These are phyloP conservation scores for Fusarium sp. DNA, from an alignment of 2,329 filamentous ascomycete species.

Conservation along the genomic window DNA sequence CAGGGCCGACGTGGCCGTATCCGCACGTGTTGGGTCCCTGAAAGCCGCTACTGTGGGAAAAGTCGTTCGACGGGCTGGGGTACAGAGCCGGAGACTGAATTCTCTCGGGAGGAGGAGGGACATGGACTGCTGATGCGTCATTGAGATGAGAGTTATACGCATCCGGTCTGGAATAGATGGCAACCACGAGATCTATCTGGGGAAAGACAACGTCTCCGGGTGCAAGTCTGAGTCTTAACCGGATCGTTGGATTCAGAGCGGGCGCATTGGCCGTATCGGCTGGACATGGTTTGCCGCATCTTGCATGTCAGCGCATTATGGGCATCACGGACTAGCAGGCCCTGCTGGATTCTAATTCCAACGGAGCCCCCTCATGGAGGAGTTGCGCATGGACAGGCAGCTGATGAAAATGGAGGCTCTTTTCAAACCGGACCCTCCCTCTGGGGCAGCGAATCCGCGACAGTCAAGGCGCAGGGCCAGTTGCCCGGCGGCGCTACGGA, in stretches of 20 bases:
- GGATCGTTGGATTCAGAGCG: conserved; percentile 37
- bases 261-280: conserved; percentile 37
- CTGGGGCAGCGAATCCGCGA: conserved; percentile 15
- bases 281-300: conserved; percentile 34
- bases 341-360: conserved; percentile 7
- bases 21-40: conserved; percentile 12
- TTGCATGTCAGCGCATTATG: conserved; percentile 31
- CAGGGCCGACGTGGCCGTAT: conserved; percentile 28
- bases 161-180: background rate
- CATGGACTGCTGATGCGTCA: background rate
- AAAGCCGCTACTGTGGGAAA: conserved; percentile 7
- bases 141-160: background rate
- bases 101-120: background rate
- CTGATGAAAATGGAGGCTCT: conserved; percentile 24
- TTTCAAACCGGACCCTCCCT: conserved; percentile 2
- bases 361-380: conserved; percentile 14
- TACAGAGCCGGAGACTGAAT: background rate
- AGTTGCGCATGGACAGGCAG: conserved; percentile 19
- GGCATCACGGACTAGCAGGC: conserved; percentile 18
- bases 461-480: conserved; percentile 28
- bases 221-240: conserved; percentile 26
- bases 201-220: conserved; percentile 10
- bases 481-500: conserved; percentile 16
- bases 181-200: background rate
- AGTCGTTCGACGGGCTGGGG: conserved; percentile 22